Base-by-base conservation (phyloP, 2,329 filamentous ascomycete species). In the Paraconiothyrium brasiliense region DNA sequence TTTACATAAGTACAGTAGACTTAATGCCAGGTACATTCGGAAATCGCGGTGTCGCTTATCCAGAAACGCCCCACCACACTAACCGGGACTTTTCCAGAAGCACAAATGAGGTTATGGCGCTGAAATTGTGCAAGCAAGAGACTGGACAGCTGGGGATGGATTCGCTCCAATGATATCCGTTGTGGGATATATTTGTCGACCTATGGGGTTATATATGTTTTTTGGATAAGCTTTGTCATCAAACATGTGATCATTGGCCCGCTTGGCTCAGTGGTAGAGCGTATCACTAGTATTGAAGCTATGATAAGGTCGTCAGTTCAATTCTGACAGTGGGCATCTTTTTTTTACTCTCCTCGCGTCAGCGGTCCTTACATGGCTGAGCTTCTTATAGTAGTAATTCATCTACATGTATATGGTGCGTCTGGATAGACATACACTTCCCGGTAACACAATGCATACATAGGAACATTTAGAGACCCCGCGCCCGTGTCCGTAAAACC, bases 181-280 rank as follows among this genome's bases (percentile, higher is more conserved):
- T 16, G 13, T n/a, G 39, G 39, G 39, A 10, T 3, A 37, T 9
- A 30, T 4, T 27, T 27, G 3, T 27, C 10, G 6, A 27, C 20
- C 24, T 4, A 13, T 32, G 47, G 6, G n/a, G 4, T 30, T 41
- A 41, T 41, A 30, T 39, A 41, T 11, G 7, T 44, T 1, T 6
- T 37, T 9, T 34, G 16, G 13, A 2, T 6, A 37, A 39, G 16
- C 22, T 55, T 20, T 50, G 16, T 50, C 13, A 41, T 54, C 50
- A 54, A 32, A n/a, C 24, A 55, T 24, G 27, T 34, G 22, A 57
- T 34, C 35, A 51, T 16, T 14, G 27, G 58, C 58, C 54, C 54
- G 44, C 46, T 50, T 60, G 48, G 58, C 58, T 60, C 52, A 60
- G 58, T 56, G 58, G 58, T 60, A 60, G 52, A 60, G 58, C 58